Base-by-base conservation (phyloP, 164 flowering plant genomes). In the Tetracentron sinense region DNA sequence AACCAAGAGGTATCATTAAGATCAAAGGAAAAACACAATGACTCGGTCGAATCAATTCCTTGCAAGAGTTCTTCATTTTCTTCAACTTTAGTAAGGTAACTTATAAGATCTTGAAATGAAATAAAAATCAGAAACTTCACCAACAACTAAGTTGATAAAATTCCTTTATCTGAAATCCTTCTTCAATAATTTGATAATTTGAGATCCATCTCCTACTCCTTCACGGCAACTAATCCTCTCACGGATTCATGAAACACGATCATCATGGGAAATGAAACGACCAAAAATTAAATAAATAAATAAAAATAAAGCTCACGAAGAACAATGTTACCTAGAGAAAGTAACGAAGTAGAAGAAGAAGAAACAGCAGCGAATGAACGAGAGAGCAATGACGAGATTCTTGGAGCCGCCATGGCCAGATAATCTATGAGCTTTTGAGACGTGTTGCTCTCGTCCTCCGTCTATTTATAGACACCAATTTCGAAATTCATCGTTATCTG, bases 331-430 rank as follows among this genome's bases (percentile, higher is more conserved):
- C 78, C 71, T 49, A 15, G 68, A 54, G 62, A 59, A 6, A 42
- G 35, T 0, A 60, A 53, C 27, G 54, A 30, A 66, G 66, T 22
- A 56, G 38, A 4, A 33, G 60, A 31, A 35, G 29, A n/a, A 46
- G 56, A 26, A 56, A 66, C 54, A 44, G 56, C 20, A 54, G 46
- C 33, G 56, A 68, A 31, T 35, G 73, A 63, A 29, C 69, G 76
- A 48, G 74, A 63, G 4, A 78, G 72, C 8, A 75, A 44, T 27
- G 76, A 67, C 4, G 78, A 69, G 61, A 78, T 52, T 46, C 72
- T 72, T 16, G 70, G 47, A 46, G 78, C 54, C 10, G 74, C 78
- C 76, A 69, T 72, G 42, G 46, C 65, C 38, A 33, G 38, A 8
- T 4, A 33, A 4, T 8, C 8, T 8, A 4, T 8, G 38, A 33